Conservation (phyloP, 1,284 basidiomycete species). For the Pterula multifida region DNA sequence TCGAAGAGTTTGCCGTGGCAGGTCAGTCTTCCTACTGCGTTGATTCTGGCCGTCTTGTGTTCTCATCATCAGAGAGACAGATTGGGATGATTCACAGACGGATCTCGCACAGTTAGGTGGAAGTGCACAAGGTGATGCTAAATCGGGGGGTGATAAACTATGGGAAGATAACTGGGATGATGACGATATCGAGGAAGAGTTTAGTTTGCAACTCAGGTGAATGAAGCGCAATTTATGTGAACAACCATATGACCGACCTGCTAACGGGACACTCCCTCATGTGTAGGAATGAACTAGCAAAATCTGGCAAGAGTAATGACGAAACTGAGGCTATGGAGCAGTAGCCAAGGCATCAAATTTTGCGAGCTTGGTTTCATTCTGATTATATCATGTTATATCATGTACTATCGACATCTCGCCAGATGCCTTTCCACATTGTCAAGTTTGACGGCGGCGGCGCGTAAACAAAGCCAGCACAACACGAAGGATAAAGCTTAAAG, state of each 20-base stretch:
- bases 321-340: conserved; percentile 42
- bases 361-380: too few species aligned
- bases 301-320: conserved; percentile 35
- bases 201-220: conserved; percentile 90
- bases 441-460: too few species aligned
- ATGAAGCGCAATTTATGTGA: conserved; percentile 12
- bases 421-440: too few species aligned
- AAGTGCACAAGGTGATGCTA: conserved; percentile 58
- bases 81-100: conserved; percentile 80
- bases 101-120: conserved; percentile 67
- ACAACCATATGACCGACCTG: background rate
- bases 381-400: too few species aligned
- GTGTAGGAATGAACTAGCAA: conserved; percentile 54
- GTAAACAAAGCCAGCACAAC: too few species aligned
- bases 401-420: too few species aligned
- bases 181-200: conserved; percentile 96
- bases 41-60: background rate
- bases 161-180: conserved; percentile 99
- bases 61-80: conserved; percentile 23
- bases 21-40: conserved; percentile 28
- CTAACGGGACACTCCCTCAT: background rate
- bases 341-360: too few species aligned
- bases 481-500: too few species aligned
- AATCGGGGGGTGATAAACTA: conserved; percentile 70
- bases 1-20: conserved; percentile 68